phyloP scores from a whole-genome alignment of 495 filamentous ascomycete species.

The Aspergillus homomorphus region DNA sequence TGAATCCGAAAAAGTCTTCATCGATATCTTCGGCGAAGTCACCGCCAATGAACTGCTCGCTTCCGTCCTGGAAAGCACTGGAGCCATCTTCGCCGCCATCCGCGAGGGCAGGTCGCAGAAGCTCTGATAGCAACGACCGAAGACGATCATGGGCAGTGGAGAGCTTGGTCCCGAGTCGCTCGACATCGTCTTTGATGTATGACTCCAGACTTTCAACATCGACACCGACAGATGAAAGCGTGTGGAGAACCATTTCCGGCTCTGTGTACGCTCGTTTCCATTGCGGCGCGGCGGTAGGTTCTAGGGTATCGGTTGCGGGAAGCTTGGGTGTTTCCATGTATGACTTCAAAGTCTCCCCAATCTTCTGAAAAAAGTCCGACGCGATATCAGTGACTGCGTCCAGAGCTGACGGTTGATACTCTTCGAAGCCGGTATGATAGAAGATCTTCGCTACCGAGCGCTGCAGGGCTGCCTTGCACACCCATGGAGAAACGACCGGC shows the following conservation, averaged over 20 bases:
- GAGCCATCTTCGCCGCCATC: conserved; percentile 81
- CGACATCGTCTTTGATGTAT: conserved; percentile 92
- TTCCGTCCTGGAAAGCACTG: conserved; percentile 89
- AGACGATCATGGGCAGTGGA: conserved; percentile 86
- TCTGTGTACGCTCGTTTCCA: conserved; percentile 68
- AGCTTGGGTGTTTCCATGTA: conserved; percentile 80
- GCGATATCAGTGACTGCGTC: conserved; percentile 90
- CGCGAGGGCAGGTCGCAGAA: conserved; percentile 82
- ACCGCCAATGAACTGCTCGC: conserved; percentile 93
- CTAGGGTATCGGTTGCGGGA: conserved; percentile 40
- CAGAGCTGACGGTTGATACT: conserved; percentile 90
- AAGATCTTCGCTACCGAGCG: conserved; percentile 91
- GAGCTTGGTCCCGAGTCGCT: conserved; percentile 81
- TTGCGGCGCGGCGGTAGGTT: conserved; percentile 25
- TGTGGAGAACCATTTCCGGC: conserved; percentile 86
- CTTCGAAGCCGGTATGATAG: conserved; percentile 96
- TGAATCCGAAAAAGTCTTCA: conserved; percentile 99
- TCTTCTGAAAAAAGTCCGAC: conserved; percentile 81
- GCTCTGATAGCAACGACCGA: conserved; percentile 82
- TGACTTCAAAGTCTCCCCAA: conserved; percentile 71
- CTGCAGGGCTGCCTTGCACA: conserved; percentile 78
- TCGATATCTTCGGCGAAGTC: conserved; percentile 97
- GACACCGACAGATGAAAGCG: conserved; percentile 74
- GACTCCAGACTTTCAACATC: conserved; percentile 77
- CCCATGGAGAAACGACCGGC: conserved; percentile 75